Conservation (phyloP, 1,284 basidiomycete genomes). For the Ceratobasidium sp. region DNA sequence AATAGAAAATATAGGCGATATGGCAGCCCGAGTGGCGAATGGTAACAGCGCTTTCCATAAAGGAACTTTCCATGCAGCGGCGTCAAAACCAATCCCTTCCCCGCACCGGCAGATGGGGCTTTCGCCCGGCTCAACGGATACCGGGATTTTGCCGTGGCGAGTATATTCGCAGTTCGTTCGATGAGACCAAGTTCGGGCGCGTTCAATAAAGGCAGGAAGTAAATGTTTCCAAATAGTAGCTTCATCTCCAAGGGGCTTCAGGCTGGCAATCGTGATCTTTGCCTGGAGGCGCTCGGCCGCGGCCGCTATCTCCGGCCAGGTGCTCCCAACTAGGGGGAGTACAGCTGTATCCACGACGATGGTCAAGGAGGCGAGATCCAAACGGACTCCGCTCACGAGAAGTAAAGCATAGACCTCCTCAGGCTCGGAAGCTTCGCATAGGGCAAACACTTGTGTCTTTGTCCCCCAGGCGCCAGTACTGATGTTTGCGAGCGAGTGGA, state of each 20-base stretch:
- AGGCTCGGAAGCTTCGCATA: neutral
- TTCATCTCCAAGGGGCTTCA: neutral
- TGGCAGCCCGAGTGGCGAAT: slow-evolving; percentile 23
- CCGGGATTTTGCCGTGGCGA: neutral
- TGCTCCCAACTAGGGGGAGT: neutral
- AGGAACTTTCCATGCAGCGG: neutral
- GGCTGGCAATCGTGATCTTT: neutral
- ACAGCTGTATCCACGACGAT: slow-evolving; percentile 12
- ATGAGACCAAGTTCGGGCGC: slow-evolving; percentile 28
- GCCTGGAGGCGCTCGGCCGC: neutral
- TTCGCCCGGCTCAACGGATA: neutral
- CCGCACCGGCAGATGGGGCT: slow-evolving; percentile 23
- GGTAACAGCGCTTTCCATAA: slow-evolving; percentile 1
- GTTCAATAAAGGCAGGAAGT: slow-evolving; percentile 25
- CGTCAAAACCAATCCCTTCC: slow-evolving; percentile 3
- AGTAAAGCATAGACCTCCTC: neutral
- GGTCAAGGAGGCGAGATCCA: slow-evolving; percentile 15
- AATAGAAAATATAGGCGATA: slow-evolving; percentile 7
- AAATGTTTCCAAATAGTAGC: slow-evolving; percentile 15
- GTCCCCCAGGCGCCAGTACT: neutral
- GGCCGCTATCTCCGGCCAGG: neutral
- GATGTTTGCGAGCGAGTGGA: neutral
- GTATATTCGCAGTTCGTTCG: slow-evolving; percentile 19
- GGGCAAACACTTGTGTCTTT: neutral
- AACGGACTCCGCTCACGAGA: slow-evolving; percentile 1